These are phyloP conservation scores for Apiospora phragmitis DNA, from an alignment of 2,329 filamentous ascomycete genomes.

Conservation along the genomic window DNA sequence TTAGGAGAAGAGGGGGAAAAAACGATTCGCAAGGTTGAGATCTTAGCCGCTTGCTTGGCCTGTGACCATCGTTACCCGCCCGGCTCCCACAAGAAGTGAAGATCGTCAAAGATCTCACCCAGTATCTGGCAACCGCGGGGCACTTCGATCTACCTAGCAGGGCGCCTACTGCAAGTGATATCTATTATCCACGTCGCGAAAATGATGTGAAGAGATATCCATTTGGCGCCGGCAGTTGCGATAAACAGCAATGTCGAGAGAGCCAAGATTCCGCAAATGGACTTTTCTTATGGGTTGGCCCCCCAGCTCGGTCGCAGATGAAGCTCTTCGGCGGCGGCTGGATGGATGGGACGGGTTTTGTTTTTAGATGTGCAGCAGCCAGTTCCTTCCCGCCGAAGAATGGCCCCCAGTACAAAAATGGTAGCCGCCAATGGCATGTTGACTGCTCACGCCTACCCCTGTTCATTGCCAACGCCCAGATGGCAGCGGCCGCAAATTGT, in stretches of 20 bases:
- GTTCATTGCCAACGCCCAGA: neutral
- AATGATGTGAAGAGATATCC: neutral
- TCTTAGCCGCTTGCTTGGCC: neutral
- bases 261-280: neutral
- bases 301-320: neutral
- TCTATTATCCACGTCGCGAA: neutral
- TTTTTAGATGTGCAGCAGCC: neutral
- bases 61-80: neutral
- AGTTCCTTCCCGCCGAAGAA: constrained; percentile 1
- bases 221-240: neutral
- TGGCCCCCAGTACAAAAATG: neutral
- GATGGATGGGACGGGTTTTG: neutral
- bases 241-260: neutral
- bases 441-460: neutral
- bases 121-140: neutral
- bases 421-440: neutral
- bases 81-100: neutral
- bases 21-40: neutral
- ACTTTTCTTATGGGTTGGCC: neutral
- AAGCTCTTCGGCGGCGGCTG: neutral
- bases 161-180: neutral
- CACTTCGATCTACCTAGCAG: neutral
- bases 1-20: neutral
- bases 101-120: neutral
- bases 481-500: neutral